A percentile compares a stretch with the other conserved stretches of the same genome.
These are phyloP conservation scores for Protostelium mycophagum DNA, from an alignment of 78 protist genomes.

Conservation along the genomic window DNA sequence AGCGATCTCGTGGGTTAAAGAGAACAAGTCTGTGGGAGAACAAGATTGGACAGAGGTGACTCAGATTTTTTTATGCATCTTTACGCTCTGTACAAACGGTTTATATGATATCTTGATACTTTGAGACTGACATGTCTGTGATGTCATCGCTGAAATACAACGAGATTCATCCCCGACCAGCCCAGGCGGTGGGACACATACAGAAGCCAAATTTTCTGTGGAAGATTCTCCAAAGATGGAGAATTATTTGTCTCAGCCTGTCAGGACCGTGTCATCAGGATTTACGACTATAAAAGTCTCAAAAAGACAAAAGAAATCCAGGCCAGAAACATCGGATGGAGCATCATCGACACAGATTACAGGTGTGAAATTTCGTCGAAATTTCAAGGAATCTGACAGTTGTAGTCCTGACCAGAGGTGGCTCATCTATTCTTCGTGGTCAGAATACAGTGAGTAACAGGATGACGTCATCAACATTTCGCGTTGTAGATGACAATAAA, in stretches of 20 bases:
- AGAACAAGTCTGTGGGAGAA: too few relatives aligned
- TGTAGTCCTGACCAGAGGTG: constrained; percentile 31
- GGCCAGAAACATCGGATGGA: constrained; percentile 31
- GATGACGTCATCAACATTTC: not conserved
- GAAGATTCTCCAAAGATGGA: not conserved
- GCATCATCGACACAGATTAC: constrained; percentile 44
- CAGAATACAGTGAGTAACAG: constrained; percentile 7
- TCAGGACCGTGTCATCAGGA: not conserved
- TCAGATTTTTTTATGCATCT: not conserved
- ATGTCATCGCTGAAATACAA: not conserved
- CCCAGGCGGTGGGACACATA: not conserved
- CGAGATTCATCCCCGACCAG: not conserved
- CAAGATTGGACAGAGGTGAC: too few relatives aligned
- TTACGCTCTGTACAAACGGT: not conserved
- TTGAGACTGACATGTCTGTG: too few relatives aligned
- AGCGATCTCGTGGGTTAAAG: too few relatives aligned
- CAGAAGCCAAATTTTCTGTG: not conserved
- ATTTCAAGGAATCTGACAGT: not conserved
- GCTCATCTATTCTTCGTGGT: constrained; percentile 63
- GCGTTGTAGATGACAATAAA: not conserved
- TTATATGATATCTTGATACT: not conserved
- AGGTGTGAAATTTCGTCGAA: not conserved
- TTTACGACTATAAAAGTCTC: not conserved
- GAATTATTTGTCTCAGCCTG: not conserved
- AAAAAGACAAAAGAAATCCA: not conserved